Evolutionary conservation across 495 filamentous ascomycete genomes (phyloP), one percentile per base, ranked within the genome.

Genomic region (Pseudoneurospora amorphoporcata): DNA sequence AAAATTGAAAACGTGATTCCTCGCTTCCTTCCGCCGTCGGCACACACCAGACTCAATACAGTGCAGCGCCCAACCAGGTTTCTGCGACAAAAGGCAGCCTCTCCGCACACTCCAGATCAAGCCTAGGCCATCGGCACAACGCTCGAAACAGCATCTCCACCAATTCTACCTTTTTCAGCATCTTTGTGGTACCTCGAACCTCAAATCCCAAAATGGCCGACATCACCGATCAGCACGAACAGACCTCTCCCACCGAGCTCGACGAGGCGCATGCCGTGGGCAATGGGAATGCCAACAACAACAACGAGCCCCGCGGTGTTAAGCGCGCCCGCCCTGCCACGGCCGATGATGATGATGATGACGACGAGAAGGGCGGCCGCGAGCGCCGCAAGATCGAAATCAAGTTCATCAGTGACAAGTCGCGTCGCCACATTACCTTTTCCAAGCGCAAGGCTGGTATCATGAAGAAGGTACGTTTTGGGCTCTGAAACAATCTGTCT

Each of bases 401-500:
- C 86, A 99, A 99, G 88, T 99, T 99, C 84, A 99, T 99, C 81
- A 94, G 94, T 83, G 95, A 99, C 85, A 99, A 99, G 87, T 98
- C 95, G 85, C 94, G 95, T 86, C 92, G 95, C 72, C 95, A 99
- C 86, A 99, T 99, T 82, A 99, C 95, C 75, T 99, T 99, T 84
- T 98, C 96, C 75, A 99, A 99, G 91, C 94, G 95, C 82, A 99
- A 99, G 88, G 95, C 95, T 72, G 95, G 95, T 78, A 99, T 99
- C 84, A 99, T 99, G 95, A 99, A 99, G 89, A 99, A 99, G 94
- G 95, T 98, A 82, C 74, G 89, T 86, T 70, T 41, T 17, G 69
- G 69, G 58, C 69, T 68, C 16, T 17, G 23, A 65, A 65, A 4
- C 29, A 65, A 35, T 12, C 32, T 35, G 29, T 17, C 53, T 35